phyloP scores from a whole-genome alignment of 495 filamentous ascomycete genomes.

The Aspergillus avenaceus region DNA sequence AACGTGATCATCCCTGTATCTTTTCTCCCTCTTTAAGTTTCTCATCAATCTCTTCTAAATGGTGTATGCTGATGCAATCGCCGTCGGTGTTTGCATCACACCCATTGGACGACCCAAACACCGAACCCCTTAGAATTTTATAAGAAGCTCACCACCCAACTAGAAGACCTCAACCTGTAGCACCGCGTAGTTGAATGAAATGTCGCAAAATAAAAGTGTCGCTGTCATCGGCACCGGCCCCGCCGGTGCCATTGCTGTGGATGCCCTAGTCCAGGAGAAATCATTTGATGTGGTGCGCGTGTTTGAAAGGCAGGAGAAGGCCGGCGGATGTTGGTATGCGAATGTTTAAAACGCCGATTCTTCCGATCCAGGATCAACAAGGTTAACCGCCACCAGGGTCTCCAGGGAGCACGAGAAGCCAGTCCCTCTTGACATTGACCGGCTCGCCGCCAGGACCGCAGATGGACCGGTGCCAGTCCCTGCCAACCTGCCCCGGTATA shows the following conservation, averaged over 20 bases:
- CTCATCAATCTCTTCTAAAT: background rate
- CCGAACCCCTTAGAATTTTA: background rate
- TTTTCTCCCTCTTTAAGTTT: background rate
- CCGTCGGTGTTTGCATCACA: constrained; percentile 4
- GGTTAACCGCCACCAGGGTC: constrained; percentile 26
- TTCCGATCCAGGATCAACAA: background rate
- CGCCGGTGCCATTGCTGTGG: constrained; percentile 53
- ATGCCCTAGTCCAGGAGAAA: constrained; percentile 54
- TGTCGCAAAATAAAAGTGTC: constrained; percentile 41
- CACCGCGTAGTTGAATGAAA: background rate
- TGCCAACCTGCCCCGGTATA: constrained; percentile 37
- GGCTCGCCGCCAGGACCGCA: constrained; percentile 40
- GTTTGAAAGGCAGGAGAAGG: constrained; percentile 54
- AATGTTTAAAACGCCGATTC: background rate
- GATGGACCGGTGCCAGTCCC: constrained; percentile 48
- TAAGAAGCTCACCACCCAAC: too few relatives aligned
- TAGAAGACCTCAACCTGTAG: background rate
- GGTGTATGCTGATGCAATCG: constrained; percentile 5
- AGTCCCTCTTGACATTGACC: constrained; percentile 33
- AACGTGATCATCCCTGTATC: too few relatives aligned
- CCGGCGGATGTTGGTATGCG: constrained; percentile 55
- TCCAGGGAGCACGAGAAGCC: constrained; percentile 32
- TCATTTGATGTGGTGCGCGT: constrained; percentile 53
- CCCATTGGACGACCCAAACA: background rate
- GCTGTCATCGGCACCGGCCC: constrained; percentile 59